phyloP scores from a whole-genome alignment of 345 rosid genomes.

The Turritis glabra region DNA sequence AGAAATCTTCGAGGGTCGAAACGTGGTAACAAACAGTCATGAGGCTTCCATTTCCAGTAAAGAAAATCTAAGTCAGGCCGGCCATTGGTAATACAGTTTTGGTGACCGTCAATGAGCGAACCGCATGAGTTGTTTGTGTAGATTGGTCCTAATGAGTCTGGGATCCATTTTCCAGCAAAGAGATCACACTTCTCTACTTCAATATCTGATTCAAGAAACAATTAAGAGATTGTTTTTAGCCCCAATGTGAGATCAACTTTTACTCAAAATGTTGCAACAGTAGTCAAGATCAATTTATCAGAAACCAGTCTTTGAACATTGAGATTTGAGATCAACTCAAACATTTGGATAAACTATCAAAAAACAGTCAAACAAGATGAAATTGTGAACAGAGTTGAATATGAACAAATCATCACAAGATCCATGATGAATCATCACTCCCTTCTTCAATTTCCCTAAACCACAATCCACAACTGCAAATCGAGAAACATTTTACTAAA shows the following conservation, averaged over 20 bases:
- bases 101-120: conserved; percentile 67
- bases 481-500: no score
- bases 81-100: conserved; percentile 91
- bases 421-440: conserved; percentile 7
- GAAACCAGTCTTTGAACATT: not conserved
- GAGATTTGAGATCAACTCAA: not conserved
- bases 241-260: conserved; percentile 14
- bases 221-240: not conserved
- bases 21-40: conserved; percentile 65
- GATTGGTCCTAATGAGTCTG: conserved; percentile 67
- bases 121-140: conserved; percentile 49
- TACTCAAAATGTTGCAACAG: not conserved
- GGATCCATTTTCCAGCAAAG: conserved; percentile 81
- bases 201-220: conserved; percentile 36
- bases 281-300: not conserved
- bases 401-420: conserved; percentile 11
- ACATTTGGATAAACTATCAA: not conserved
- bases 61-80: conserved; percentile 77
- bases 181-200: conserved; percentile 68
- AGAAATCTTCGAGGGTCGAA: conserved; percentile 71
- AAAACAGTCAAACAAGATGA: not conserved
- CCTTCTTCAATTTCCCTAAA: not conserved
- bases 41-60: conserved; percentile 91
- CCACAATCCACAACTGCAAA: no score
- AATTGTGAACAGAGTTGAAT: no score